Evolutionary conservation across 179 eudicot species (phyloP).

Genomic region (Beta macrorhiza): DNA sequence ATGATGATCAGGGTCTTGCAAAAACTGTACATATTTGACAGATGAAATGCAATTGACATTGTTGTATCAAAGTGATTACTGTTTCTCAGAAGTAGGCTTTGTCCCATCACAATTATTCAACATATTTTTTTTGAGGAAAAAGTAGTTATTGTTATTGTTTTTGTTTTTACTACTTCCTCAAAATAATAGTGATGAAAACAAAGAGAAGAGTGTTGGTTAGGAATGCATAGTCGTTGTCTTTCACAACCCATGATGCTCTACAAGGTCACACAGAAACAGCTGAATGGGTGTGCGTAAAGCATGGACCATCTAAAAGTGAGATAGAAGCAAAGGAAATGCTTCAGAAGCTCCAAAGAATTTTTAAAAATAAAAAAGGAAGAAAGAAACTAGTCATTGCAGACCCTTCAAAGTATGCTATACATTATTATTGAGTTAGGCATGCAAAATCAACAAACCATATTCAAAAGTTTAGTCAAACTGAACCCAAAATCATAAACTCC

Average conservation of each 20-base stretch:
- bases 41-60: constrained; percentile 29
- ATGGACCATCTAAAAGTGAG: constrained; percentile 17
- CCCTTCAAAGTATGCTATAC: background rate
- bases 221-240: constrained; percentile 1
- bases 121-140: constrained; percentile 10
- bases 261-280: background rate
- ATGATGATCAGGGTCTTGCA: constrained; percentile 29
- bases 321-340: constrained; percentile 21
- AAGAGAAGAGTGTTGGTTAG: background rate
- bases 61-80: constrained; percentile 21
- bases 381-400: background rate
- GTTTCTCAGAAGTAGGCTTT: constrained; percentile 29
- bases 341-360: background rate
- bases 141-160: background rate
- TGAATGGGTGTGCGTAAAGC: constrained; percentile 22
- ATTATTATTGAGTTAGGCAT: constrained; percentile 5
- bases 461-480: constrained; percentile 2
- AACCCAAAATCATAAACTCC: background rate
- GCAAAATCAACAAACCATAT: constrained; percentile 8
- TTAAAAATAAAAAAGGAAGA: background rate
- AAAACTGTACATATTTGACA: constrained; percentile 40
- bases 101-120: constrained; percentile 27
- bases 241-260: constrained; percentile 22
- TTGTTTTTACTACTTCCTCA: background rate
- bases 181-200: background rate